A percentile compares a stretch with the other conserved stretches of the same genome.
Conservation (phyloP, 768 basidiomycete genomes). For the Calocybe cyanea region DNA sequence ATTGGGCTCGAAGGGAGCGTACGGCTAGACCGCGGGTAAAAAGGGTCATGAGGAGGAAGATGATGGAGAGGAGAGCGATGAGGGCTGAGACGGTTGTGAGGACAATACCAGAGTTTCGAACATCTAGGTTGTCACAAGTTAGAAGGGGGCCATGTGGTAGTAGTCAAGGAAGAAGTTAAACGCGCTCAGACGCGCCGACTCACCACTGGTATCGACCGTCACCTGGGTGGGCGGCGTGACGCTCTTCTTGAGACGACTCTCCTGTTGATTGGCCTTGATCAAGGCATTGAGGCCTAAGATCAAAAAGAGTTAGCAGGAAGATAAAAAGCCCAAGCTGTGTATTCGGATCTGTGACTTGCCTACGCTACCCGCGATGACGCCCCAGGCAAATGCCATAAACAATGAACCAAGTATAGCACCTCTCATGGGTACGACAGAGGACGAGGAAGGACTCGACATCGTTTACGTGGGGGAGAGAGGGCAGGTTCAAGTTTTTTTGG, state of each 20-base stretch:
- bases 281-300: constrained; percentile 36
- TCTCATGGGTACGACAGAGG: constrained; percentile 9
- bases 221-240: constrained; percentile 31
- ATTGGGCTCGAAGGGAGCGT: constrained; percentile 31
- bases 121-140: constrained; percentile 24
- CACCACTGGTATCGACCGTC: constrained; percentile 35
- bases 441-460: constrained; percentile 1
- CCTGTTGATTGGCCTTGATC: constrained; percentile 37
- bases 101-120: constrained; percentile 34
- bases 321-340: too few relatives aligned
- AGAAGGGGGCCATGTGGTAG: background rate
- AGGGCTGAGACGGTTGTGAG: constrained; percentile 30
- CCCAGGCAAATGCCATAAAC: constrained; percentile 18
- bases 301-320: background rate
- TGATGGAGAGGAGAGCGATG: constrained; percentile 26
- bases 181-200: too few relatives aligned
- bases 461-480: background rate
- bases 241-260: constrained; percentile 25
- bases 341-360: constrained; percentile 10
- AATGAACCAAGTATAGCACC: constrained; percentile 12
- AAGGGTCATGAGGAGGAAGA: constrained; percentile 21
- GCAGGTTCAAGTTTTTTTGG: background rate
- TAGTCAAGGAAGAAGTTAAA: background rate
- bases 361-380: constrained; percentile 18
- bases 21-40: constrained; percentile 13